These are phyloP conservation scores for Pleurotus salmoneostramineus DNA, from an alignment of 768 basidiomycete species.

Conservation along the genomic window DNA sequence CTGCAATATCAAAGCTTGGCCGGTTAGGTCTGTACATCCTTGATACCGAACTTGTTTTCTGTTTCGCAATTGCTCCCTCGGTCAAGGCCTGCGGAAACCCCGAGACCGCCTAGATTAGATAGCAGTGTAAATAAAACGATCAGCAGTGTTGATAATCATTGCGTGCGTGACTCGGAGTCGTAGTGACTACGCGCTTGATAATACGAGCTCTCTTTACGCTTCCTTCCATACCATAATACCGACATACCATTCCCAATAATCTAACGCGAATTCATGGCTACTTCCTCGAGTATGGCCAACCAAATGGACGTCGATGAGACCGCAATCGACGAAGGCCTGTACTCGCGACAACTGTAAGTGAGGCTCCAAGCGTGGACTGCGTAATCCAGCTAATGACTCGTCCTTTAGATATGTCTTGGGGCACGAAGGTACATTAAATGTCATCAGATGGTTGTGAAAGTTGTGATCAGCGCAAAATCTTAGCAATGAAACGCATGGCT, in stretches of 20 bases:
- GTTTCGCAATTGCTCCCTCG: too few relatives aligned
- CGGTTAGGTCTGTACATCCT: too few relatives aligned
- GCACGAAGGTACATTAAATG: constrained; percentile 71
- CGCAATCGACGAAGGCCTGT: constrained; percentile 89
- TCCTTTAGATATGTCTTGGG: constrained; percentile 83
- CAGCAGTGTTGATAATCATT: constrained; percentile 2
- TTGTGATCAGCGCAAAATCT: constrained; percentile 5
- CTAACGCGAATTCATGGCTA: constrained; percentile 24
- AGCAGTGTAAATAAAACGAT: too few relatives aligned
- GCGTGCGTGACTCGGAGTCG: not conserved
- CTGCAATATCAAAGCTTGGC: too few relatives aligned
- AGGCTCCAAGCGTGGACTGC: constrained; percentile 6
- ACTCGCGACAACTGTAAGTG: constrained; percentile 88
- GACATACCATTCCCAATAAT: constrained; percentile 11
- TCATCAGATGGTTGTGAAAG: not conserved
- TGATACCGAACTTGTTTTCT: too few relatives aligned
- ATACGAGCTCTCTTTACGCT: not conserved
- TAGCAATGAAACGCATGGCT: constrained; percentile 99
- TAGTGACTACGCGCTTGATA: constrained; percentile 3
- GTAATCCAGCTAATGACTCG: constrained; percentile 13
- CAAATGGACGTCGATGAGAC: constrained; percentile 87
- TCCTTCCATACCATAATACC: not conserved
- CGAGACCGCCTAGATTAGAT: too few relatives aligned
- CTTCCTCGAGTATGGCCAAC: constrained; percentile 31
- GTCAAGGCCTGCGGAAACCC: too few relatives aligned